Conservation (phyloP, 805 yeast genomes). For the Clavispora phyllophila region DNA sequence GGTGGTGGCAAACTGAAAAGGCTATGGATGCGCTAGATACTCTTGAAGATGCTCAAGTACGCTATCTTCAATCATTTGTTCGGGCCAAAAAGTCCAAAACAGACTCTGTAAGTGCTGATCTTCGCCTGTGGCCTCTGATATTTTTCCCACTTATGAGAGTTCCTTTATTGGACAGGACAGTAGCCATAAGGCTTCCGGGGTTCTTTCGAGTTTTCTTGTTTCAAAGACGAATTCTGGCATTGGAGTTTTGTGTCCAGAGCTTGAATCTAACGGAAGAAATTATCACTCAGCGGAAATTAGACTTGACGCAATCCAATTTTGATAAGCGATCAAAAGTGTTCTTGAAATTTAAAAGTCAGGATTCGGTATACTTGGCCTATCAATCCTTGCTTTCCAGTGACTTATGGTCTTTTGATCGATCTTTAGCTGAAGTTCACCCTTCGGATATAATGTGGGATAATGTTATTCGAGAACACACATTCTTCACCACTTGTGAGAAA, state of each 20-base stretch:
- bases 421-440: constrained; percentile 54
- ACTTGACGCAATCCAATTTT: constrained; percentile 14
- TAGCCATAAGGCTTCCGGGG: constrained; percentile 26
- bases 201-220: constrained; percentile 19
- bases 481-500: constrained; percentile 33
- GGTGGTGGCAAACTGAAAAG: constrained; percentile 15
- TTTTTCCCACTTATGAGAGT: constrained; percentile 14
- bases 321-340: constrained; percentile 45
- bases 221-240: constrained; percentile 14
- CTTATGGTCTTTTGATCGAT: constrained; percentile 38
- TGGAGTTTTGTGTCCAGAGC: neutral
- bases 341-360: constrained; percentile 53
- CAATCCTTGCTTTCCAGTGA: constrained; percentile 47
- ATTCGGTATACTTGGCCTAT: constrained; percentile 58
- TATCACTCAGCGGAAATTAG: neutral
- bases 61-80: constrained; percentile 28
- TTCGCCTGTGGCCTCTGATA: constrained; percentile 26
- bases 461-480: constrained; percentile 35
- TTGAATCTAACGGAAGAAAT: neutral
- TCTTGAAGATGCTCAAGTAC: constrained; percentile 25
- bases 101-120: neutral
- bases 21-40: constrained; percentile 23
- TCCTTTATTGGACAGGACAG: constrained; percentile 17
- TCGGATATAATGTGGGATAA: constrained; percentile 71
- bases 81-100: constrained; percentile 12